A percentile compares a stretch with the other conserved stretches of the same genome.
phyloP scores from a whole-genome alignment of 176 grass and related monocot species.

The Juncus effusus region DNA sequence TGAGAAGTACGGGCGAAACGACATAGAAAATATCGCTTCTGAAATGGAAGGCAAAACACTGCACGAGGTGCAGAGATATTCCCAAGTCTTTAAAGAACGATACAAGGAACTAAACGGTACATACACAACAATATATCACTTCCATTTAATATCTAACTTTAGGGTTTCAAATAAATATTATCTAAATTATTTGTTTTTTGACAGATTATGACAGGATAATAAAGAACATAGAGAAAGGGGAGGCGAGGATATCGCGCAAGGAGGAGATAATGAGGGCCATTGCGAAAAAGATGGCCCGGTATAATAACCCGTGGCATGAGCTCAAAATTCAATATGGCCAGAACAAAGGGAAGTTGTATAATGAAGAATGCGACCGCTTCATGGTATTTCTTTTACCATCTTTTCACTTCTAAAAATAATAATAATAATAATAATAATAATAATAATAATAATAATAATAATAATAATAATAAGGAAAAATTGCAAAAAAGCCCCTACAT shows the following conservation, averaged over 20 bases:
- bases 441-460: no score
- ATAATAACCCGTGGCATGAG: slow-evolving; percentile 79
- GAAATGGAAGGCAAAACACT: slow-evolving; percentile 77
- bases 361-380: slow-evolving; percentile 78
- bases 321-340: slow-evolving; percentile 80
- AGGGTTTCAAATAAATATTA: background rate
- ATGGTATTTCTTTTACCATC: slow-evolving; percentile 41
- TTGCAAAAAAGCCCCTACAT: no score
- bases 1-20: slow-evolving; percentile 74
- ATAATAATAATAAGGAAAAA: no score
- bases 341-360: slow-evolving; percentile 76
- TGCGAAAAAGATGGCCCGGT: slow-evolving; percentile 60
- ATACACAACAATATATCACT: background rate
- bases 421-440: background rate
- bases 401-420: slow-evolving; percentile 14
- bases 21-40: slow-evolving; percentile 63
- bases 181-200: slow-evolving; percentile 6
- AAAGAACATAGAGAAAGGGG: slow-evolving; percentile 75
- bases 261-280: slow-evolving; percentile 84
- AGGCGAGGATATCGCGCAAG: slow-evolving; percentile 76
- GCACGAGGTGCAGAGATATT: slow-evolving; percentile 65
- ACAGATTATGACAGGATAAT: slow-evolving; percentile 67
- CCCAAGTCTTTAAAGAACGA: slow-evolving; percentile 60
- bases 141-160: background rate
- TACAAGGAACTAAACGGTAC: slow-evolving; percentile 72